These are phyloP conservation scores for Teunomyces gatunensis DNA, from an alignment of 805 yeast species.

Conservation along the genomic window DNA sequence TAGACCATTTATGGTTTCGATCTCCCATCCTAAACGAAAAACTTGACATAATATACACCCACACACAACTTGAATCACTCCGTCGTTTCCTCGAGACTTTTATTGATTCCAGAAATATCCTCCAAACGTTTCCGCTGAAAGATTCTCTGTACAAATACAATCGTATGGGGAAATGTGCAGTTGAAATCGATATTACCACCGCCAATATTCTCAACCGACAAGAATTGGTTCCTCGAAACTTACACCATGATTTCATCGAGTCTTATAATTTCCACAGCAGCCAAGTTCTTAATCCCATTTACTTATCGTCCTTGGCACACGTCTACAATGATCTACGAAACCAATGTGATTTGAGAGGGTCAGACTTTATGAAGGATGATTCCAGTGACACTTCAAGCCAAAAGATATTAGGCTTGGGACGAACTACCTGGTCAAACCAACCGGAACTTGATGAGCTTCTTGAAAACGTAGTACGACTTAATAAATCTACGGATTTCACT, in stretches of 20 bases:
- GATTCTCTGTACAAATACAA: constrained; percentile 24
- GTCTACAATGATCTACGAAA: constrained; percentile 57
- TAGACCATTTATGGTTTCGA: constrained; percentile 50
- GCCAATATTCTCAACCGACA: constrained; percentile 58
- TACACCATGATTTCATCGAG: constrained; percentile 52
- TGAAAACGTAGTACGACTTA: constrained; percentile 25
- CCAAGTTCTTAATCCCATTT: constrained; percentile 16
- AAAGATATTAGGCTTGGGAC: constrained; percentile 19
- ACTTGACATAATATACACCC: not conserved
- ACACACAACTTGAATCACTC: constrained; percentile 8
- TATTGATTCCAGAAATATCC: constrained; percentile 27
- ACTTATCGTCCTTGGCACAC: constrained; percentile 48
- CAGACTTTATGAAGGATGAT: constrained; percentile 4
- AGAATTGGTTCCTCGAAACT: constrained; percentile 39
- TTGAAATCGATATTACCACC: constrained; percentile 72
- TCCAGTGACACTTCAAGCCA: not conserved
- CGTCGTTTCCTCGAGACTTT: constrained; percentile 15
- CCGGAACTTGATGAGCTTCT: constrained; percentile 27
- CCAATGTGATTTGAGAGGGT: constrained; percentile 45
- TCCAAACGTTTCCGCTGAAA: constrained; percentile 15
- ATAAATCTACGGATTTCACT: constrained; percentile 5
- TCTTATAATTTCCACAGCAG: constrained; percentile 12
- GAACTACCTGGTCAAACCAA: constrained; percentile 31
- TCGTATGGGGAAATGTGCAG: constrained; percentile 57
- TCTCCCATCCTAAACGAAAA: constrained; percentile 43